Evolutionary conservation across 2,329 filamentous ascomycete species (phyloP), one percentile per base, ranked within the genome.

Genomic region (Rhinocladiella mackenziei): DNA sequence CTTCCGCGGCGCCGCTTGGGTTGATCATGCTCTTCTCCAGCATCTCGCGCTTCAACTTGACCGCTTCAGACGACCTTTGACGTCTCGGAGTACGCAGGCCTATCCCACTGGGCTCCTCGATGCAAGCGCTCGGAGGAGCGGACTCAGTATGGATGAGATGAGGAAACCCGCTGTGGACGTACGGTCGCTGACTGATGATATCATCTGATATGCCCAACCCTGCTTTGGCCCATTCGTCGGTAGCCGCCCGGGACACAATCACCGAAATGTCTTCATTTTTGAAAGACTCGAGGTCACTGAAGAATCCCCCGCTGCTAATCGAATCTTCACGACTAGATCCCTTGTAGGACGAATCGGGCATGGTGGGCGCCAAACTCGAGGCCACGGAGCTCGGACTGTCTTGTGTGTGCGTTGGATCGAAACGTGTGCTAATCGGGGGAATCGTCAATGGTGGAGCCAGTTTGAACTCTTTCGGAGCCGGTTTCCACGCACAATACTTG

Each of bases 401-500:
- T 53, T 91, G 89, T 3, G 73, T 67, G 39, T 74, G 76, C 34
- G 73, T 55, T 34, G 77, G 81, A 7, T 56, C 54, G 11, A 47
- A 25, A 3, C 53, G 46, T 11, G 31, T 45, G 18, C 30, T 45
- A 15, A 45, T 49, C 13, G 42, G 45, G 13, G 49, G 51, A 31
- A 83, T 72, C 1, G 80, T 74, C 30, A 82, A 76, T 2, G 76
- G 69, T 29, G 77, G 68, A 1, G 75, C 65, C 15, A 73, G 60
- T 37, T 60, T 62, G 48, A 65, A 69, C 37, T 79, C 77, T 43
- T 77, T 75, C 10, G 79, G 76, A 5, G 89, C 84, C 4, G 89
- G 80, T 60, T 91, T 94, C 92, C 92, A 98, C 59, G 94, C 86
- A 60, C 92, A 98, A 19, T 95, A 77, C 44, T 84, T 82, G 52